Conservation (phyloP, 306 rosid species). For the Rubus idaeus region DNA sequence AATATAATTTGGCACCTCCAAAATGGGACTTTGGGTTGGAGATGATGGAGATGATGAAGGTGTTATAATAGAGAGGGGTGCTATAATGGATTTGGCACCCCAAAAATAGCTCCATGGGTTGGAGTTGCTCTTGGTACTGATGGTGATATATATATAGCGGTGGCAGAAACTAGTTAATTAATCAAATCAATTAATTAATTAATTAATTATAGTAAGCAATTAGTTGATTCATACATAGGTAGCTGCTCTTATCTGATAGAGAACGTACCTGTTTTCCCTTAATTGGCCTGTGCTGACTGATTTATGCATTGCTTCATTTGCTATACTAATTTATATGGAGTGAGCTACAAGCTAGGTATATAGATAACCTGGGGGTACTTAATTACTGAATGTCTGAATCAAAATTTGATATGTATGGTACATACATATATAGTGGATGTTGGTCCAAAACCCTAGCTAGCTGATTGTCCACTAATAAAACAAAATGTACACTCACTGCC, state of each 20-base stretch:
- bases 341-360: neutral
- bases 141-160: neutral
- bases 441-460: neutral
- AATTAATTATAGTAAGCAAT: neutral
- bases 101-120: too few relatives aligned
- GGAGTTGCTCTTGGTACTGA: too few relatives aligned
- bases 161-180: neutral
- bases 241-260: neutral
- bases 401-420: neutral
- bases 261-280: neutral
- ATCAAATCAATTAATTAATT: neutral
- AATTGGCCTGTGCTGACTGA: conserved; percentile 1
- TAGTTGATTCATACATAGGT: neutral
- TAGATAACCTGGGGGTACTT: neutral
- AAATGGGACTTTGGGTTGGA: too few relatives aligned
- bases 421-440: neutral
- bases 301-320: neutral
- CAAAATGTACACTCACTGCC: neutral
- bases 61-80: too few relatives aligned
- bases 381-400: too few relatives aligned
- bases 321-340: neutral
- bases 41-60: too few relatives aligned
- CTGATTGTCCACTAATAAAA: neutral
- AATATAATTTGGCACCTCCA: too few relatives aligned
- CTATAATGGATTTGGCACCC: too few relatives aligned